Evolutionary conservation across 2,329 filamentous ascomycete species (phyloP).

Genomic region (Blastomyces gilchristii): DNA sequence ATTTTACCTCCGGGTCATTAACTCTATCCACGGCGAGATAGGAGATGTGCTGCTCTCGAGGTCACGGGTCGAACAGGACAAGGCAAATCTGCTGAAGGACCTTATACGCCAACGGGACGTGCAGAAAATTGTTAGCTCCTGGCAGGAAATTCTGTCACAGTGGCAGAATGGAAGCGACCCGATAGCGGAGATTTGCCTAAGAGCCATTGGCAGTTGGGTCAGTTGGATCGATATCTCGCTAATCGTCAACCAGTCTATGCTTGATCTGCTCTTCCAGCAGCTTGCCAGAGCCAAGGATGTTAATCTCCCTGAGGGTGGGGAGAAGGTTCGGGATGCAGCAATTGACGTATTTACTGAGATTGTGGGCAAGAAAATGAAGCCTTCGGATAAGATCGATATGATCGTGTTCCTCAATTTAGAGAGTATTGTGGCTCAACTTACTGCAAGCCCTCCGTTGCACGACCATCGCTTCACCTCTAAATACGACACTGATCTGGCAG

Average conservation of each 20-base stretch:
- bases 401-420: conserved; percentile 82
- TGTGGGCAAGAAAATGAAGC: conserved; percentile 94
- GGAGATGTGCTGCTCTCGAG: conserved; percentile 81
- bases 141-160: conserved; percentile 77
- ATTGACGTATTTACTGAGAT: conserved; percentile 95
- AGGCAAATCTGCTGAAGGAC: conserved; percentile 85
- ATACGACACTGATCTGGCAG: conserved; percentile 92
- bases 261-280: conserved; percentile 73
- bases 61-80: conserved; percentile 66
- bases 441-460: conserved; percentile 68
- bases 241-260: conserved; percentile 80
- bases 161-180: conserved; percentile 61
- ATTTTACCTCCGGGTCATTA: conserved; percentile 78
- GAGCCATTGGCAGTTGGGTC: conserved; percentile 91
- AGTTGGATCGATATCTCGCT: conserved; percentile 97
- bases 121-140: conserved; percentile 74
- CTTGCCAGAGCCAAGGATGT: conserved; percentile 62
- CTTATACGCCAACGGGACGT: conserved; percentile 77
- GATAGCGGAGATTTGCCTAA: conserved; percentile 78
- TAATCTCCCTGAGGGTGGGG: conserved; percentile 56
- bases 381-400: conserved; percentile 85
- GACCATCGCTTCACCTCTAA: conserved; percentile 69
- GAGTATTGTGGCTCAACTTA: conserved; percentile 74
- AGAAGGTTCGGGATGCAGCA: conserved; percentile 78
- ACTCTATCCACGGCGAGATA: conserved; percentile 92